Evolutionary conservation across 352 stramenopile genomes (phyloP).

Genomic region (Phytophthora tubulina): DNA sequence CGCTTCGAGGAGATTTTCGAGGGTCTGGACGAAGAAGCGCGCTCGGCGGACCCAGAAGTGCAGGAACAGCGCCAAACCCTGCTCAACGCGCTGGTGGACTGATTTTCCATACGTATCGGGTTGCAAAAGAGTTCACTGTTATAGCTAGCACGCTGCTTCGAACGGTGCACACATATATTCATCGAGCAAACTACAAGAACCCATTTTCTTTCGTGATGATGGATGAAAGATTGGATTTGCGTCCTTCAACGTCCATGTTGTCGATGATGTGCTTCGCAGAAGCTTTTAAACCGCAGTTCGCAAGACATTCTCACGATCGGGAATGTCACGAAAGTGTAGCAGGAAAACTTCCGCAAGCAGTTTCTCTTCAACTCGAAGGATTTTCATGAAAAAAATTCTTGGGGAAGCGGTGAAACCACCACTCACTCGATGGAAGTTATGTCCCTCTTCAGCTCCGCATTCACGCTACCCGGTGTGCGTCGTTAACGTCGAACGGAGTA

Average conservation of each 20-base stretch:
- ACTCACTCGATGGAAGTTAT: constrained; percentile 74
- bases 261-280: too few relatives aligned
- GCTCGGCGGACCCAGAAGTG: constrained; percentile 72
- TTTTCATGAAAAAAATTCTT: constrained; percentile 10
- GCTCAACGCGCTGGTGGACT: constrained; percentile 73
- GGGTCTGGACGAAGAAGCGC: constrained; percentile 72
- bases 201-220: not conserved
- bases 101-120: constrained; percentile 1
- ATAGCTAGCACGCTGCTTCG: not conserved
- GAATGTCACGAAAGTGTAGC: too few relatives aligned
- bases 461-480: constrained; percentile 50
- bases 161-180: not conserved
- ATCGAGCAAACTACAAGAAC: too few relatives aligned
- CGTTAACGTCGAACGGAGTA: constrained; percentile 62
- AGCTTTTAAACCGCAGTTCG: too few relatives aligned
- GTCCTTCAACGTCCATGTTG: constrained; percentile 8
- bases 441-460: constrained; percentile 50
- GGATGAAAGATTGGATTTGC: constrained; percentile 4
- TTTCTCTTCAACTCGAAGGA: not conserved
- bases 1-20: constrained; percentile 88
- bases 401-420: constrained; percentile 74
- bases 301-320: too few relatives aligned
- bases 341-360: not conserved
- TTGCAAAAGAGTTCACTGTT: not conserved
- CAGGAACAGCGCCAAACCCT: constrained; percentile 80